Evolutionary conservation across 176 grass and related monocot genomes (phyloP), one percentile per base, ranked within the genome.

Genomic region (Miscanthus lutarioriparius): DNA sequence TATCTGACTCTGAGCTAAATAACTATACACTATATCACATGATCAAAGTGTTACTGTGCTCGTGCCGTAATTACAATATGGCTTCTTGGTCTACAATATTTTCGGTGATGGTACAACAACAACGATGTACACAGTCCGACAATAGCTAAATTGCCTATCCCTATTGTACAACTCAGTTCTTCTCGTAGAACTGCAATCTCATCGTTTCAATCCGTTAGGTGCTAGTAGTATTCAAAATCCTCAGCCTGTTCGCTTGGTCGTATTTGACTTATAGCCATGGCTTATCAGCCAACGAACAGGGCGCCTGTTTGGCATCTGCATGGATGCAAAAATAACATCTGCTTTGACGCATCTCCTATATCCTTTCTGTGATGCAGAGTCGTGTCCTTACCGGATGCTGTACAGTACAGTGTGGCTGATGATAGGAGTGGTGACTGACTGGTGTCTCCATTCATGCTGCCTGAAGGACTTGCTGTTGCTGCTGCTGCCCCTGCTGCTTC

Each of bases 361-460:
- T 51, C 49, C 37, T 64, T 81, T 39, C 36, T 16, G 70, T 67
- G 67, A 77, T 82, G 64, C 72, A 65, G 19, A 78, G 54, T 82
- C 10, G 32, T 4, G 2, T 59, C 47, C 83, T 79, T 76, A 75
- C 84, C 22, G 70, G 63, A 80, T 76, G 76, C 80, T 91, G 89
- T 91, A 87, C 85, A 91, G 35, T 76, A 74, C 67, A 40, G 22
- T 62, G 74, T 61, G 75, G 39, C 32, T 81, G 64, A 49, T 77
- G 72, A 35, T 44, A 64, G 17, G 10, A 67, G 9, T 30, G 39
- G 32, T 77, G 71, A 2, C 37, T 32, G 30, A 2, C 37, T 70
- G 13, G 35, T 71, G 35, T 51, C 19, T 39, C 43, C 74, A 5
- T 61, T 98, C 86, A 98, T 64, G 83, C 96, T 58, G 89, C 93